Conservation (phyloP, 2,329 filamentous ascomycete species). For the Arthrobotrys conoides region DNA sequence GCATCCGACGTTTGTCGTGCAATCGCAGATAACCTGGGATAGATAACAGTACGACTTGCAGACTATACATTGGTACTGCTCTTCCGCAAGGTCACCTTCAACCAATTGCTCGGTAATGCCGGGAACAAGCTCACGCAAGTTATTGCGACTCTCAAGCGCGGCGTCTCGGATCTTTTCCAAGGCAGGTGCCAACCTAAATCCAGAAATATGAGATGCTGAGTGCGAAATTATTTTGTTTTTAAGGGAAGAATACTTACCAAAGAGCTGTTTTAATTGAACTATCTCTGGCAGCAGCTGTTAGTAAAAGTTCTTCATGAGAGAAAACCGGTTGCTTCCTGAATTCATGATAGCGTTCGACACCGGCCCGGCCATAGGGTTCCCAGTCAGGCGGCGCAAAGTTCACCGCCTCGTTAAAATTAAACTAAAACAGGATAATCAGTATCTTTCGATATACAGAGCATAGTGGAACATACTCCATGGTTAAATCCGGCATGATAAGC, state of each 20-base stretch:
- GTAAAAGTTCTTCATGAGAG: slow-evolving; percentile 93
- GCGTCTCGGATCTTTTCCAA: slow-evolving; percentile 82
- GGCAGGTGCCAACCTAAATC: slow-evolving; percentile 80
- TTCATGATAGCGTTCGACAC: slow-evolving; percentile 86
- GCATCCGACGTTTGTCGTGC: slow-evolving; percentile 85
- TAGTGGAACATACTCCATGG: slow-evolving; percentile 73
- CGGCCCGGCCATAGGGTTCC: slow-evolving; percentile 90
- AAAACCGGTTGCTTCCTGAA: slow-evolving; percentile 96
- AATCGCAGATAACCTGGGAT: slow-evolving; percentile 88
- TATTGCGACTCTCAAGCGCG: slow-evolving; percentile 78
- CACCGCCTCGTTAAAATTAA: slow-evolving; percentile 99
- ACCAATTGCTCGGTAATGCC: slow-evolving; percentile 66
- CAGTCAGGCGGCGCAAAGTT: slow-evolving; percentile 97
- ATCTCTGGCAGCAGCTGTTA: slow-evolving; percentile 87
- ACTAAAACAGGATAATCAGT: slow-evolving; percentile 67
- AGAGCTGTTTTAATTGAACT: slow-evolving; percentile 90
- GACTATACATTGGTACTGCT: slow-evolving; percentile 90
- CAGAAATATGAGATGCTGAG: slow-evolving; percentile 6
- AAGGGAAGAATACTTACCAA: slow-evolving; percentile 69
- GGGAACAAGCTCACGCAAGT: slow-evolving; percentile 72
- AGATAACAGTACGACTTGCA: slow-evolving; percentile 95
- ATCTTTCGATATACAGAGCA: neutral
- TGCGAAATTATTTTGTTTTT: neutral
- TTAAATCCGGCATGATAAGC: slow-evolving; percentile 99
- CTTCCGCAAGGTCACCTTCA: slow-evolving; percentile 83